Conservation (phyloP, 2,329 filamentous ascomycete species). For the Chaetomium globosum region DNA sequence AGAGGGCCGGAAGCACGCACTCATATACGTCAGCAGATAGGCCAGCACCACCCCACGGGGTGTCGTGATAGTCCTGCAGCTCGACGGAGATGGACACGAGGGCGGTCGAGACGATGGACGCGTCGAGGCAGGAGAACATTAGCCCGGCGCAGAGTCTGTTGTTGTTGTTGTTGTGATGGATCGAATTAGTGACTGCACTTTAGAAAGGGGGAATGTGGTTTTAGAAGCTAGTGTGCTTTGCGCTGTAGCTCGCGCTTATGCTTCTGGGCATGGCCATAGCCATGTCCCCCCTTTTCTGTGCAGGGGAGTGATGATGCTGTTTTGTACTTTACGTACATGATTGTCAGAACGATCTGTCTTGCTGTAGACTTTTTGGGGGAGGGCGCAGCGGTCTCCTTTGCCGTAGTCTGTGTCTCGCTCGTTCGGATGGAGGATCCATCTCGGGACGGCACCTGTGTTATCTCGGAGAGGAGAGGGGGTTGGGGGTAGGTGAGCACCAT, state of each 20-base stretch:
- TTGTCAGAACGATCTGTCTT: conserved; percentile 30
- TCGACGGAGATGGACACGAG: conserved; percentile 59
- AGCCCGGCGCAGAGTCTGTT: conserved; percentile 55
- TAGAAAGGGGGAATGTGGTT: too few relatives aligned
- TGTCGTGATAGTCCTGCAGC: conserved; percentile 54
- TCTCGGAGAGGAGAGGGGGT: conserved; percentile 32
- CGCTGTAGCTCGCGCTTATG: too few relatives aligned
- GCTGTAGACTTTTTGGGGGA: conserved; percentile 10
- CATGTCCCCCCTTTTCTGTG: too few relatives aligned
- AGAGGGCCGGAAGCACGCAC: conserved; percentile 38
- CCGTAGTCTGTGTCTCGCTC: conserved; percentile 14
- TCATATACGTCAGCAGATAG: conserved; percentile 61
- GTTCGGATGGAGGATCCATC: background rate
- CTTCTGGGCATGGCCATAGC: too few relatives aligned
- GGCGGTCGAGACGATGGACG: conserved; percentile 61
- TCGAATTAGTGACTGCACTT: background rate
- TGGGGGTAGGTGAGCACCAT: conserved; percentile 34
- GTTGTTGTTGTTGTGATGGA: too few relatives aligned
- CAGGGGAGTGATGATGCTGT: too few relatives aligned
- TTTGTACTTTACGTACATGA: conserved; percentile 27
- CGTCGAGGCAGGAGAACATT: conserved; percentile 60
- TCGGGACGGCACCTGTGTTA: conserved; percentile 21
- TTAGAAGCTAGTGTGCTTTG: too few relatives aligned
- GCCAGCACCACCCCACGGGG: conserved; percentile 59
- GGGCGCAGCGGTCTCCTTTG: background rate